phyloP scores from a whole-genome alignment of 2,329 filamentous ascomycete species.

The Ceratocystis colombiana region DNA sequence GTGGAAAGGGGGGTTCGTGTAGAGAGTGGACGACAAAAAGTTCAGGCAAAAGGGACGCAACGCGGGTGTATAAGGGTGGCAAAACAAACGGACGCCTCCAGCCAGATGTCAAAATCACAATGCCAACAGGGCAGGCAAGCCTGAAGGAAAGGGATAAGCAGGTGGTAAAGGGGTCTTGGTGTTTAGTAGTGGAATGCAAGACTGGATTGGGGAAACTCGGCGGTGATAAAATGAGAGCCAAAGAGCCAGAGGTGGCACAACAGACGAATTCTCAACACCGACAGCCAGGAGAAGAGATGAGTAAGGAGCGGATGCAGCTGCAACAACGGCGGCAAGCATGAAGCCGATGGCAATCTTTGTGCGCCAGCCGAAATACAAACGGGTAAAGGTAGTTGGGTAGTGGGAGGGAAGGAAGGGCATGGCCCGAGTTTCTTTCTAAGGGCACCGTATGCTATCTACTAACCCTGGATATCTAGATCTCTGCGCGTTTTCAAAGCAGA shows the following conservation, averaged over 20 bases:
- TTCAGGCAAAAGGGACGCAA: neutral
- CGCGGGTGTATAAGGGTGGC: neutral
- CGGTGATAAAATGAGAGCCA: neutral
- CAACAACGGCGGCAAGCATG: neutral
- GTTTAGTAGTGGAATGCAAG: neutral
- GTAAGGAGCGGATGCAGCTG: neutral
- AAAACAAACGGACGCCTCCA: neutral
- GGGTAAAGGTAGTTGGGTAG: neutral
- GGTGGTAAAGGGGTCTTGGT: neutral
- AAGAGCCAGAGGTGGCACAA: neutral
- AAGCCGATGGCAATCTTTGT: neutral
- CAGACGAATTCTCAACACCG: neutral
- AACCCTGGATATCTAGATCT: constrained; percentile 13
- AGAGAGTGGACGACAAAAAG: neutral
- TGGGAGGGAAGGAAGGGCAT: neutral
- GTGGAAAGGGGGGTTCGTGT: neutral
- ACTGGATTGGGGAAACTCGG: neutral
- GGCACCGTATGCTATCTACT: neutral
- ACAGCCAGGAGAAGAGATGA: neutral
- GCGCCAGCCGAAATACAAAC: neutral
- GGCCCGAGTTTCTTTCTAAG: neutral
- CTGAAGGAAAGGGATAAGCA: neutral
- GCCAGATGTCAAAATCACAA: constrained; percentile 3
- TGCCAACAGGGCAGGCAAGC: neutral
- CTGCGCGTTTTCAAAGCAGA: constrained; percentile 2